These are phyloP conservation scores for Pseudomonodictys pantanalensis DNA, from an alignment of 495 filamentous ascomycete genomes.

Conservation along the genomic window DNA sequence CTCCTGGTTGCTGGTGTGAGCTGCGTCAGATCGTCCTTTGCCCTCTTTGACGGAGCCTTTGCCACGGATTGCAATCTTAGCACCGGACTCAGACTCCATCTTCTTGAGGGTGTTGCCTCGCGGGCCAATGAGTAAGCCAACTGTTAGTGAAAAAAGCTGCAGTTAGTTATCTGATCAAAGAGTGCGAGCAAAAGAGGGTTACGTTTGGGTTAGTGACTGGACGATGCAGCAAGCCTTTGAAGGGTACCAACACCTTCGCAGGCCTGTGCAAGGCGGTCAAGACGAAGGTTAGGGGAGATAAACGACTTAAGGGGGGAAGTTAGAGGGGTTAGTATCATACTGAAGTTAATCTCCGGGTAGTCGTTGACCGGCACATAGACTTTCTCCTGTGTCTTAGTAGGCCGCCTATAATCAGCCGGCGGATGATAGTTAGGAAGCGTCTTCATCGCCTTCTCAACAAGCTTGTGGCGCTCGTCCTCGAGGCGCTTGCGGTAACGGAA, in stretches of 20 bases:
- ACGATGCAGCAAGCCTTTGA: slow-evolving; percentile 20
- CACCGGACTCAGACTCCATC: slow-evolving; percentile 95
- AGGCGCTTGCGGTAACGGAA: slow-evolving; percentile 95
- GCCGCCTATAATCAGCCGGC: slow-evolving; percentile 93
- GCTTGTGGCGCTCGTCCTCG: slow-evolving; percentile 96
- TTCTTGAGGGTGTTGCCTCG: slow-evolving; percentile 99
- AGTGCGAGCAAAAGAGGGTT: slow-evolving; percentile 35
- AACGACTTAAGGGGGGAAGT: slow-evolving; percentile 40
- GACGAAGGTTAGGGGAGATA: slow-evolving; percentile 43
- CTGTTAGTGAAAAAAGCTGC: slow-evolving; percentile 85
- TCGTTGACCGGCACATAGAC: slow-evolving; percentile 99
- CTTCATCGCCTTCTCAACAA: slow-evolving; percentile 97
- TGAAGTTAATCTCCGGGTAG: slow-evolving; percentile 99
- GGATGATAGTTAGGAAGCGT: slow-evolving; percentile 97
- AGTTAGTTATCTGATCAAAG: slow-evolving; percentile 70
- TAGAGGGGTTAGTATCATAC: slow-evolving; percentile 68
- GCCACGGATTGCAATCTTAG: slow-evolving; percentile 98
- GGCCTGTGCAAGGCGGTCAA: slow-evolving; percentile 45
- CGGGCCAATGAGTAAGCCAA: slow-evolving; percentile 99
- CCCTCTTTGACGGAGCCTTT: slow-evolving; percentile 99
- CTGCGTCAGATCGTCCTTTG: slow-evolving; percentile 96
- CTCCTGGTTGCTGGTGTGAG: slow-evolving; percentile 99
- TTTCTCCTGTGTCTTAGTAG: slow-evolving; percentile 99
- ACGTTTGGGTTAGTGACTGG: slow-evolving; percentile 53
- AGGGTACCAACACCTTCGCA: slow-evolving; percentile 51